Evolutionary conservation across 495 filamentous ascomycete species (phyloP).

Genomic region (Hyaloscypha finlandica): DNA sequence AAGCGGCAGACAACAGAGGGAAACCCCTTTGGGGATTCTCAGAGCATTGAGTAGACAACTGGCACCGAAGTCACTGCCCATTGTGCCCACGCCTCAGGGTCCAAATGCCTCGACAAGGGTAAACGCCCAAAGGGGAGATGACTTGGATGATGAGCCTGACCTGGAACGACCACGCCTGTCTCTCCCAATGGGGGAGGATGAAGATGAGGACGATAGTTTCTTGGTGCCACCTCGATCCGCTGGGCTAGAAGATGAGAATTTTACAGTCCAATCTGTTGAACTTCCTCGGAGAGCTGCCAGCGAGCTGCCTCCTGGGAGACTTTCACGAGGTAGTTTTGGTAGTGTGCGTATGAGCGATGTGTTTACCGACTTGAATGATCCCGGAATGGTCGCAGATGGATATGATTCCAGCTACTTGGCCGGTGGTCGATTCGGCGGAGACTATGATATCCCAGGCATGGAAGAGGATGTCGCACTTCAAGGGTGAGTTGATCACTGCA

Average conservation of each 20-base stretch:
- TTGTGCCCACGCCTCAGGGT: constrained; percentile 52
- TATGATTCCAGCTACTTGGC: constrained; percentile 29
- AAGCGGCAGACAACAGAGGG: constrained; percentile 67
- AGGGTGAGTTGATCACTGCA: constrained; percentile 14
- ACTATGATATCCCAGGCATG: constrained; percentile 18
- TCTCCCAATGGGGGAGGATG: constrained; percentile 67
- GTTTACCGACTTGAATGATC: constrained; percentile 54
- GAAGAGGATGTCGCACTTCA: constrained; percentile 13
- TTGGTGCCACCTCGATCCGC: constrained; percentile 64
- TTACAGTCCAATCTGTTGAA: constrained; percentile 70
- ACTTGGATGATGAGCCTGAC: constrained; percentile 68
- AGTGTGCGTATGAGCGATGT: constrained; percentile 64
- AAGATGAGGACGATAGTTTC: constrained; percentile 53
- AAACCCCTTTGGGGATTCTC: constrained; percentile 74
- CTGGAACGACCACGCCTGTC: constrained; percentile 66
- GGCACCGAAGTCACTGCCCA: constrained; percentile 57
- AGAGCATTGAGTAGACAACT: constrained; percentile 67
- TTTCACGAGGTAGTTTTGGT: constrained; percentile 58
- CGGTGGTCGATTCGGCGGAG: constrained; percentile 10
- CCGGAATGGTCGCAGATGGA: constrained; percentile 43
- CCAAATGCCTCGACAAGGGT: constrained; percentile 1
- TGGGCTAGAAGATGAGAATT: constrained; percentile 67
- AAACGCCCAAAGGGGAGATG: constrained; percentile 38
- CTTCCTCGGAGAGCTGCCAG: constrained; percentile 61
- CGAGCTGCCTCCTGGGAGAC: constrained; percentile 49